A percentile compares a stretch with the other conserved stretches of the same genome.
phyloP scores from a whole-genome alignment of 495 filamentous ascomycete genomes.

The Neurospora sp. region DNA sequence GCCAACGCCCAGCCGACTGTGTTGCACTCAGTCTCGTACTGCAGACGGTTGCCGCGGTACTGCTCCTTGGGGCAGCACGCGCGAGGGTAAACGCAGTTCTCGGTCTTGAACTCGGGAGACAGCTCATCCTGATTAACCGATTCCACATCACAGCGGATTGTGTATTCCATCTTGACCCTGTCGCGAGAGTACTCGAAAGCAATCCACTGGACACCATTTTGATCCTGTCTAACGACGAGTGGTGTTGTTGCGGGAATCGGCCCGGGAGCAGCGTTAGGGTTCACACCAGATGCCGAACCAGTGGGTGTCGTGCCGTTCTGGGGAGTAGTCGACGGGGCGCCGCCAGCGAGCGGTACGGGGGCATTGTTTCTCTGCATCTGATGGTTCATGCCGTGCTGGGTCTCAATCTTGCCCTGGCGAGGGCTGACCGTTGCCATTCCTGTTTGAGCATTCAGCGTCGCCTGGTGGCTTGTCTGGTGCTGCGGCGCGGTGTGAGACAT shows the following conservation, averaged over 20 bases:
- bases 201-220: constrained; percentile 98
- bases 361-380: constrained; percentile 45
- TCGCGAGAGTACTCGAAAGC: constrained; percentile 97
- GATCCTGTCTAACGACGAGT: constrained; percentile 86
- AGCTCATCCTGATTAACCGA: constrained; percentile 86
- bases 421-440: constrained; percentile 50
- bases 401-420: constrained; percentile 48
- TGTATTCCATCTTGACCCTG: constrained; percentile 98
- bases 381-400: constrained; percentile 39
- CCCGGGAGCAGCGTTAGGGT: constrained; percentile 87
- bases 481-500: constrained; percentile 46
- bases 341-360: constrained; percentile 37
- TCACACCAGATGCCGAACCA: constrained; percentile 44
- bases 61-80: constrained; percentile 93
- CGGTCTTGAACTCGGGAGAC: constrained; percentile 80
- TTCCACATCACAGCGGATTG: constrained; percentile 95
- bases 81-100: constrained; percentile 95
- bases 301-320: constrained; percentile 43
- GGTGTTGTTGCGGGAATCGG: constrained; percentile 98
- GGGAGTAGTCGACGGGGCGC: constrained; percentile 27
- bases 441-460: constrained; percentile 35
- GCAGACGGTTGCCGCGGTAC: constrained; percentile 86
- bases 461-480: constrained; percentile 38
- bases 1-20: constrained; percentile 95
- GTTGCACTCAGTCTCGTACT: constrained; percentile 98